Base-by-base conservation (phyloP, 108 stramenopile genomes). In the Cyclotella sp. region DNA sequence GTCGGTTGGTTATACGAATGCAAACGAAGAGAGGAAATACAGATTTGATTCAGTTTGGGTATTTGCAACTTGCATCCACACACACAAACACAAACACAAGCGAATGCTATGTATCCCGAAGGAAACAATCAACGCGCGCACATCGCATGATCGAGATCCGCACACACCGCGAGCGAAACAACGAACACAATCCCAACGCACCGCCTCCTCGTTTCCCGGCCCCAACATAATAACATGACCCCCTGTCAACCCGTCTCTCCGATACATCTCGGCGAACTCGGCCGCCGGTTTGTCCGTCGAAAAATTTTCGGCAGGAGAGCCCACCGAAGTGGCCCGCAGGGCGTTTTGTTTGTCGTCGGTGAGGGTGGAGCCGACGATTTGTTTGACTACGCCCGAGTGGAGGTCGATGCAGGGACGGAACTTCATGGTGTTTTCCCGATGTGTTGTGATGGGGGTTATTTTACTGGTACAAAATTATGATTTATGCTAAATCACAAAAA, bases 181-280 rank as follows among this genome's bases (percentile, higher is more conserved):
- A 44, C n/a, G n/a, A n/a, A n/a, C n/a, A n/a, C n/a, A 5, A 54
- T 19, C 21, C 12, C 53, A 57, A 79, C 79, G 19, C 43, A 80
- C 91, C 16, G 98, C 97, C 58, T 96, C 92, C 51, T 86, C 67
- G 73, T 97, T 97, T 14, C 96, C 96, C 2, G 88, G 82, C 9
- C 98, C 98, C 30, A 99, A 89, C 96, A 97, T 98, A 61, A 99
- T 98, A 21, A 99, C 96, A 84, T 99, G 99, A 15, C 99, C 99
- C 15, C 98, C 99, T 0, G 76, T 83, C 46, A 99, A 76, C 39
- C 72, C 63, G 73, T 97, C 96, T 40, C 64, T 24, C 55, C 75
- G 26, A 75, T 99, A 99, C 86, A 97, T 89, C 27, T 82, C 72
- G 62, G 89, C 88, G 76, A 73, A 95, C 6, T 90, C 82, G 11